Percentiles rank a stretch among this genome's conserved stretches.
Evolutionary conservation across 2,329 filamentous ascomycete genomes (phyloP).

Genomic region (Penicillium digitatum): DNA sequence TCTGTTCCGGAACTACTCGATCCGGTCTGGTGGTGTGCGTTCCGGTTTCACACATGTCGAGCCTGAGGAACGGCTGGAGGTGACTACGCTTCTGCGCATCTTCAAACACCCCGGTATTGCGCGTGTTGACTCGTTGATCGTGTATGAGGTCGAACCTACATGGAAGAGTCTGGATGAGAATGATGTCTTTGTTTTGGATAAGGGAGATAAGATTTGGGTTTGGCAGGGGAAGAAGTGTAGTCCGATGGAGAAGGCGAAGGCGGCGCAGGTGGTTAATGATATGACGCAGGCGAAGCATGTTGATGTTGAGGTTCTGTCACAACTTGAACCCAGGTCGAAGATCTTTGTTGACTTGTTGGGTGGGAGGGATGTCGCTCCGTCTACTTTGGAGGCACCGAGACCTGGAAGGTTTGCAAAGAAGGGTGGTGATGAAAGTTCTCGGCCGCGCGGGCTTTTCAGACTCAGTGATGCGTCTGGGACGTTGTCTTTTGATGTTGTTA

Average conservation of each 20-base stretch:
- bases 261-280: conserved; percentile 60
- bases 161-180: conserved; percentile 60
- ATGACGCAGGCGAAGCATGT: conserved; percentile 57
- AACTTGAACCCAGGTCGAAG: conserved; percentile 50
- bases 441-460: conserved; percentile 53
- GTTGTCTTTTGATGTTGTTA: conserved; percentile 56
- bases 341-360: conserved; percentile 57
- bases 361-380: conserved; percentile 44
- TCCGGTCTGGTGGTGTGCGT: conserved; percentile 57
- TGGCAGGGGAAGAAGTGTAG: conserved; percentile 65
- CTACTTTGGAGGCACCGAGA: conserved; percentile 42
- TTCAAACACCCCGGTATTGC: conserved; percentile 56
- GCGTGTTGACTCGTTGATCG: conserved; percentile 52
- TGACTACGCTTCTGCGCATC: conserved; percentile 56
- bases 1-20: conserved; percentile 59
- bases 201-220: conserved; percentile 62
- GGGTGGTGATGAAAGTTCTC: conserved; percentile 11
- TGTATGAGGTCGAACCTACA: conserved; percentile 60
- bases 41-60: conserved; percentile 64
- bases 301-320: conserved; percentile 62
- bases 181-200: conserved; percentile 65
- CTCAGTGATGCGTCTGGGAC: conserved; percentile 59
- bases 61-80: conserved; percentile 43
- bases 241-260: conserved; percentile 66
- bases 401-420: conserved; percentile 31